These are phyloP conservation scores for Hylodesmum podocarpum DNA, from an alignment of 306 rosid genomes.

Conservation along the genomic window DNA sequence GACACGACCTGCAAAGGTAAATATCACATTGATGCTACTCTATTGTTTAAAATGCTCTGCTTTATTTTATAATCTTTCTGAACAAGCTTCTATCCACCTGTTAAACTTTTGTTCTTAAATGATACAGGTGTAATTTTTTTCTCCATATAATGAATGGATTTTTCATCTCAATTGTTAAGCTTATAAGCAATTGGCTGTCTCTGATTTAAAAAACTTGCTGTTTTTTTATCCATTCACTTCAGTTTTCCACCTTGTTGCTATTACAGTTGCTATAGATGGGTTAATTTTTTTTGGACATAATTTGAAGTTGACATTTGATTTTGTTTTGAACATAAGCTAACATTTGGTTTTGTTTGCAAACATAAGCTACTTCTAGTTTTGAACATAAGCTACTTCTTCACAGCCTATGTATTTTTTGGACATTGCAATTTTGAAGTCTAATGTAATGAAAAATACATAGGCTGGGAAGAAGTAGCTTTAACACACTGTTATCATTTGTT, in stretches of 20 bases:
- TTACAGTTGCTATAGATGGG: neutral
- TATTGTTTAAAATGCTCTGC: constrained; percentile 18
- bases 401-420: too few relatives aligned
- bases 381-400: too few relatives aligned
- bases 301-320: neutral
- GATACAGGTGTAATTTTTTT: constrained; percentile 4
- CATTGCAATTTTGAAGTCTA: constrained; percentile 18
- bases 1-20: constrained; percentile 94
- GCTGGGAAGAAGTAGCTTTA: constrained; percentile 2
- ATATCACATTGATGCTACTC: constrained; percentile 1
- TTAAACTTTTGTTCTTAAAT: neutral
- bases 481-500: constrained; percentile 21
- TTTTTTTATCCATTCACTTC: constrained; percentile 8
- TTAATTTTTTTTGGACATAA: constrained; percentile 8
- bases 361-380: too few relatives aligned
- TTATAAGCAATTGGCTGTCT: constrained; percentile 3
- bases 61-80: neutral
- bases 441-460: neutral
- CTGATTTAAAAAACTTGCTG: neutral
- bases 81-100: constrained; percentile 15
- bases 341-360: too few relatives aligned
- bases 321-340: constrained; percentile 12
- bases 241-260: neutral
- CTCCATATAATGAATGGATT: neutral
- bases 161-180: constrained; percentile 16